A percentile compares a stretch with the other conserved stretches of the same genome.
These are phyloP conservation scores for Talaromyces verruculosus DNA, from an alignment of 2,329 filamentous ascomycete species.

Conservation along the genomic window DNA sequence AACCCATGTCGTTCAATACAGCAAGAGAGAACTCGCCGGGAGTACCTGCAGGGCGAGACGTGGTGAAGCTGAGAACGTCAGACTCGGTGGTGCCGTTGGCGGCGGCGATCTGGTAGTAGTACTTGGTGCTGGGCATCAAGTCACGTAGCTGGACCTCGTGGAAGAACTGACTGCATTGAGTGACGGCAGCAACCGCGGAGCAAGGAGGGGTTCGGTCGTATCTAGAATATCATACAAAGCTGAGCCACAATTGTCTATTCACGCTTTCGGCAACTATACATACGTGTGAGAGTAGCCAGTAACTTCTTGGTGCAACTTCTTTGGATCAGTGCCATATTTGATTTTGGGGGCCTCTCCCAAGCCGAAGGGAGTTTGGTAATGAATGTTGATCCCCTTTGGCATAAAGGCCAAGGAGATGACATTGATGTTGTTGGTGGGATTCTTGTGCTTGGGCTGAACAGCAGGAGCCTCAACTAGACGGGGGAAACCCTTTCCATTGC, in stretches of 20 bases:
- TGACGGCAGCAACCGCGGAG: slow-evolving; percentile 44
- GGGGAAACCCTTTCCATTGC: slow-evolving; percentile 54
- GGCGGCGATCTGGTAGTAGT: slow-evolving; percentile 53
- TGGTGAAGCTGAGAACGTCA: slow-evolving; percentile 49
- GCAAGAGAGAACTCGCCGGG: slow-evolving; percentile 46
- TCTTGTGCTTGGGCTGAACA: slow-evolving; percentile 45
- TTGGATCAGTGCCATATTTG: slow-evolving; percentile 43
- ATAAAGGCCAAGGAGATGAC: slow-evolving; percentile 53
- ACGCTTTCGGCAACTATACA: background rate
- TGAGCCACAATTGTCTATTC: background rate
- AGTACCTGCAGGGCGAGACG: slow-evolving; percentile 48
- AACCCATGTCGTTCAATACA: slow-evolving; percentile 56
- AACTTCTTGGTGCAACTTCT: slow-evolving; percentile 37
- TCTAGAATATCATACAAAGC: slow-evolving; percentile 21
- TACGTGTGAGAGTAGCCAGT: slow-evolving; percentile 46
- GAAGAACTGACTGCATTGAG: slow-evolving; percentile 55
- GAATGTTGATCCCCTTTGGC: slow-evolving; percentile 52
- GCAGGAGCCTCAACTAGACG: slow-evolving; percentile 54
- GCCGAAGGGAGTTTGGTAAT: slow-evolving; percentile 57
- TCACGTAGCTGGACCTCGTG: slow-evolving; percentile 51
- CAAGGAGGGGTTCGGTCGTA: slow-evolving; percentile 52
- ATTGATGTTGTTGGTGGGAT: slow-evolving; percentile 55
- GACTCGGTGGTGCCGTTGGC: slow-evolving; percentile 54
- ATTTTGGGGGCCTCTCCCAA: slow-evolving; percentile 48
- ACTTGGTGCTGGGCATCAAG: slow-evolving; percentile 48